A percentile compares a stretch with the other conserved stretches of the same genome.
These are phyloP conservation scores for Pinus taeda DNA, from an alignment of 75 land plant species.

Conservation along the genomic window DNA sequence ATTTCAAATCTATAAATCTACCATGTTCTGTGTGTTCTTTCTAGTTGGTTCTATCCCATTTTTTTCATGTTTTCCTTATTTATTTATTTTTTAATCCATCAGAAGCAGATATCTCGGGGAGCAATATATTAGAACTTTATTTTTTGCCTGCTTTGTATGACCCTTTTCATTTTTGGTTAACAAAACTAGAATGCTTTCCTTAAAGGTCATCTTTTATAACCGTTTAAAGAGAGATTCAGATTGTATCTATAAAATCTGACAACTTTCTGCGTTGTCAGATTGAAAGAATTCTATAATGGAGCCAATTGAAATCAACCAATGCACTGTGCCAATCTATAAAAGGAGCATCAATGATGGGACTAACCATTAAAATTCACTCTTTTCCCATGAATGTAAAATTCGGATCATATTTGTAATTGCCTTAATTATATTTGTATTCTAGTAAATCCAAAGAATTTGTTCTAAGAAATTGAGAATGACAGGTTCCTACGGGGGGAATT, in stretches of 20 bases:
- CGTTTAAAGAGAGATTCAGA: neutral
- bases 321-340: neutral
- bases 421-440: neutral
- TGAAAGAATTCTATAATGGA: neutral
- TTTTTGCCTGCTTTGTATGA: too few species aligned
- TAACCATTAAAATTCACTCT: neutral
- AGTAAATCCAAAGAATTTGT: neutral
- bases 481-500: slow-evolving; percentile 92
- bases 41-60: too few species aligned
- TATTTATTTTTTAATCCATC: too few species aligned
- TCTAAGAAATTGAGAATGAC: neutral
- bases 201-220: neutral
- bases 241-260: neutral
- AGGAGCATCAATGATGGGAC: neutral
- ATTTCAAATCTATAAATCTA: too few species aligned
- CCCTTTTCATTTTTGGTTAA: neutral
- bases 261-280: neutral
- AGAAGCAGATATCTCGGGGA: too few species aligned
- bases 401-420: neutral
- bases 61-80: too few species aligned
- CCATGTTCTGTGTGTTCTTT: too few species aligned
- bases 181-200: neutral
- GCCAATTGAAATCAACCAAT: neutral
- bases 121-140: too few species aligned
- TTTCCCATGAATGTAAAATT: neutral